phyloP scores from a whole-genome alignment of 106 monocot genomes.

The Agapanthus africanus region DNA sequence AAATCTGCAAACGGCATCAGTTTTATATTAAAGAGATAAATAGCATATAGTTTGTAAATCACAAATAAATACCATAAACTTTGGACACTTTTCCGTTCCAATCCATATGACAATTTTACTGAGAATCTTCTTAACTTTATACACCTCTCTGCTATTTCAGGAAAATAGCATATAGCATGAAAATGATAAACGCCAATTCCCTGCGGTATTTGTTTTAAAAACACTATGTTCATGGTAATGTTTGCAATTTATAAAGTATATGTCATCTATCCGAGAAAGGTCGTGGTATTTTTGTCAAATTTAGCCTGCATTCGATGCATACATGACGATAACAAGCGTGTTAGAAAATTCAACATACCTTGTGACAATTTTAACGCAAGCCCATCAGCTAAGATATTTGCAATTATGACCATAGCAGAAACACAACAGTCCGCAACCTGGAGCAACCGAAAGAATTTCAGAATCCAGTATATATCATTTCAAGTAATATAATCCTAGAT shows the following conservation, averaged over 20 bases:
- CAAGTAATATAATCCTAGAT: background rate
- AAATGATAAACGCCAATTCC: too few species aligned
- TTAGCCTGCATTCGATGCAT: background rate
- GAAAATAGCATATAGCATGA: too few species aligned
- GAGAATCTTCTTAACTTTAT: background rate
- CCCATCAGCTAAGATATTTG: conserved; percentile 74
- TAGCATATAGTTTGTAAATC: too few species aligned
- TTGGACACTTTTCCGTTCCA: too few species aligned
- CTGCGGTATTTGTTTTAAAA: too few species aligned
- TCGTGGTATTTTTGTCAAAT: too few species aligned
- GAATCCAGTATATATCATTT: background rate
- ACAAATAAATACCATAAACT: too few species aligned
- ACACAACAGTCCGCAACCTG: conserved; percentile 45
- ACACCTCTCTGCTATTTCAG: too few species aligned
- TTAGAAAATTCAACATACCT: conserved; percentile 33
- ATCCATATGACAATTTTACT: background rate
- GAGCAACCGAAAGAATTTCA: conserved; percentile 11
- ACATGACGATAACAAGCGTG: background rate
- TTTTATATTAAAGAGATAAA: background rate
- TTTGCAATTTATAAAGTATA: too few species aligned
- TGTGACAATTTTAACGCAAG: conserved; percentile 30
- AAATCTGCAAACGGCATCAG: conserved; percentile 36
- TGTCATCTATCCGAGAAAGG: too few species aligned
- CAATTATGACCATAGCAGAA: conserved; percentile 56
- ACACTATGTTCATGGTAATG: too few species aligned